phyloP scores from a whole-genome alignment of 192 early-diverging fungal species.

The Chytriomyces sp. region DNA sequence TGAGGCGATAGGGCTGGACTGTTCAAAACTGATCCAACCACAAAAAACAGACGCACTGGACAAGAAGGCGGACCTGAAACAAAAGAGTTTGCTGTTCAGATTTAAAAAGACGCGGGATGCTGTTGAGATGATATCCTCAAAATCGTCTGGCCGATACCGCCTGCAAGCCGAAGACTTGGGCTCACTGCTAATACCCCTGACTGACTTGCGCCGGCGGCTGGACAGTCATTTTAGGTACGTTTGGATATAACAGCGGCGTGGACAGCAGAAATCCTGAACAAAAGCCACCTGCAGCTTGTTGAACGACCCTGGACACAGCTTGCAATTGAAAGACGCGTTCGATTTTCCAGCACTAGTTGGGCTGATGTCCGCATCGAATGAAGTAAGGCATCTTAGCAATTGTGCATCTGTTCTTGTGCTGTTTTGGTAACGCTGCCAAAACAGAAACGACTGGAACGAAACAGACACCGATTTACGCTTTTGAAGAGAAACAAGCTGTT shows the following conservation, averaged over 20 bases:
- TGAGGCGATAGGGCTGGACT: not conserved
- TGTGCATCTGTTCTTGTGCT: not conserved
- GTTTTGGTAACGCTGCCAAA: not conserved
- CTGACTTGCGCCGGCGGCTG: not conserved
- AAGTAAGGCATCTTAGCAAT: not conserved
- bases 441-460: not conserved
- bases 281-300: not conserved
- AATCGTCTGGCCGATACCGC: not conserved
- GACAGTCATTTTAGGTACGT: not conserved
- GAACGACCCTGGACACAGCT: not conserved
- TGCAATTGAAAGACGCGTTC: not conserved
- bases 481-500: not conserved
- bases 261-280: not conserved
- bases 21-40: not conserved
- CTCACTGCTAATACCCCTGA: not conserved
- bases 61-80: not conserved
- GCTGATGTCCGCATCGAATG: not conserved
- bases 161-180: not conserved
- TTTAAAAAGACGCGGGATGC: not conserved
- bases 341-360: not conserved
- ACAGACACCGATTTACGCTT: not conserved
- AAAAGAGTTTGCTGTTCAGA: not conserved
- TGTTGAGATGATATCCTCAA: conserved; percentile 8
- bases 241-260: not conserved
- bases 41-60: not conserved